Percentiles rank a stretch among this genome's conserved stretches.
Evolutionary conservation across 1,284 basidiomycete genomes (phyloP).

Genomic region (Apiotrichum laibachii): DNA sequence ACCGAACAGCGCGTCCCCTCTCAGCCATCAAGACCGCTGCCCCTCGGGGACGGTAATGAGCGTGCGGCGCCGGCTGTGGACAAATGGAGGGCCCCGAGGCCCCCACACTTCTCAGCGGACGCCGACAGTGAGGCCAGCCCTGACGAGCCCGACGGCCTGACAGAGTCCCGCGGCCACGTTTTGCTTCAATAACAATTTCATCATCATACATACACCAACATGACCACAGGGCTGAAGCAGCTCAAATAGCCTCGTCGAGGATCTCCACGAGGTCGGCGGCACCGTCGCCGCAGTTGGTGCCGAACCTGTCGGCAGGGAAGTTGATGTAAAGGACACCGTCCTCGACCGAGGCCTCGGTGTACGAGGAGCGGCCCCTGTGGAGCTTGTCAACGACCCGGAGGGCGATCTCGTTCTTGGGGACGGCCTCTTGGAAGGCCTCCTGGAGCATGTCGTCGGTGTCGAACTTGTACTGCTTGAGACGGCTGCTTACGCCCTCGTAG

Average conservation of each 20-base stretch:
- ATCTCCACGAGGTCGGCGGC: not conserved
- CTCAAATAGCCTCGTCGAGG: not conserved
- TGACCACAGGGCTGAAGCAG: no score
- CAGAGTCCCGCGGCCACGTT: no score
- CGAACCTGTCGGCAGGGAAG: not conserved
- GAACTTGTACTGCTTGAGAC: slow-evolving; percentile 5
- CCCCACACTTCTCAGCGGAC: no score
- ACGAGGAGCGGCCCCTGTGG: not conserved
- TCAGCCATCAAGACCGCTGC: no score
- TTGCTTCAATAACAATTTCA: no score
- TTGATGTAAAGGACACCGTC: slow-evolving; percentile 6
- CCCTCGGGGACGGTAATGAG: no score
- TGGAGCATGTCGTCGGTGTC: slow-evolving; percentile 11
- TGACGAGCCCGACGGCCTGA: no score
- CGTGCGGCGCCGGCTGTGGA: no score
- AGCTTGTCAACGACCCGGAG: slow-evolving; percentile 1
- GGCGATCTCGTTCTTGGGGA: slow-evolving; percentile 3
- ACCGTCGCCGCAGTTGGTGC: not conserved
- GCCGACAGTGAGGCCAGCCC: no score
- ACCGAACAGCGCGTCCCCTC: no score
- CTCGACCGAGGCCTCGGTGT: slow-evolving; percentile 5
- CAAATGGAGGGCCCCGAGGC: no score
- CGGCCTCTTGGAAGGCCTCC: slow-evolving; percentile 13
- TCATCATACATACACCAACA: no score
- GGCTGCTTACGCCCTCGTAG: not conserved